A percentile compares a stretch with the other conserved stretches of the same genome.
These are phyloP conservation scores for Blastomyces gilchristii DNA, from an alignment of 2,329 filamentous ascomycete species.

Conservation along the genomic window DNA sequence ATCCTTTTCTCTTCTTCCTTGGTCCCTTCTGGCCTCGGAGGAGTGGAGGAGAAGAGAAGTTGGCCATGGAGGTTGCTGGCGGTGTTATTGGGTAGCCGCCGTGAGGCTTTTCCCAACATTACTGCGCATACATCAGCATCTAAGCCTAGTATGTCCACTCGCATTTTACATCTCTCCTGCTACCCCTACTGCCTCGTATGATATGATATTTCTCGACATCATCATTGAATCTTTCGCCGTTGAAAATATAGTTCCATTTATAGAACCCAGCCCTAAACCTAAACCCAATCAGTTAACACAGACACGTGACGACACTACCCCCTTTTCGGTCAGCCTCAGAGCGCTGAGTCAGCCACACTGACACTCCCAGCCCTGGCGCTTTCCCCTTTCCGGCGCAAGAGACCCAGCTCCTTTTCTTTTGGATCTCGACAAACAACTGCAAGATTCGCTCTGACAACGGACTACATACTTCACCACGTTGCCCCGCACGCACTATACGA, in stretches of 20 bases:
- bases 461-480: not conserved
- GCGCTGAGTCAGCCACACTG: conserved; percentile 1
- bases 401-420: not conserved
- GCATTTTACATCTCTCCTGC: not conserved
- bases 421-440: not conserved
- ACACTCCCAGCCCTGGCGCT: not conserved
- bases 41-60: not conserved
- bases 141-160: not conserved
- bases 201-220: not conserved
- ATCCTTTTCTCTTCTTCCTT: conserved; percentile 3
- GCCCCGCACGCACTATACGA: not conserved
- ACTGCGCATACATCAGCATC: not conserved
- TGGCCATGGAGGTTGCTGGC: not conserved
- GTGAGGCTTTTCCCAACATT: not conserved
- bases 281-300: not conserved
- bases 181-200: not conserved
- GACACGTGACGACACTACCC: not conserved
- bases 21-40: not conserved
- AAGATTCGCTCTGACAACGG: not conserved
- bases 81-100: not conserved
- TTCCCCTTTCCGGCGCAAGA: not conserved
- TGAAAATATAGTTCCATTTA: not conserved
- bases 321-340: not conserved
- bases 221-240: no score
- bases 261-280: not conserved